Base-by-base conservation (phyloP, 2,329 filamentous ascomycete genomes). In the Xylaria sp. region DNA sequence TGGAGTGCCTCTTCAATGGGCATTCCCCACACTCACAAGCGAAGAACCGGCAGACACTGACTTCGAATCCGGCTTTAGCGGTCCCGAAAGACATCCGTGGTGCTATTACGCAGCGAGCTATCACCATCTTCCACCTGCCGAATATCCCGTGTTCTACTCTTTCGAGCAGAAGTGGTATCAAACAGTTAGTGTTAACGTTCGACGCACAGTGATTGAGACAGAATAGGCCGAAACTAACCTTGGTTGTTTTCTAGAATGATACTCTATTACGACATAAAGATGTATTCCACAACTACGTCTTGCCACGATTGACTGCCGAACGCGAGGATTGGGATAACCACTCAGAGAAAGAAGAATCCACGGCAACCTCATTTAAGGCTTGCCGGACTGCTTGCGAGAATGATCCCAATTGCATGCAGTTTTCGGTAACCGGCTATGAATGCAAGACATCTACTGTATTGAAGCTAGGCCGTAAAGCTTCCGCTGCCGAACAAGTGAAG, bases 41-140 rank as follows among this genome's bases (percentile, higher is more conserved):
- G 76, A 77, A 54, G 81, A 80, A 60, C 79, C 80, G 4, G 77
- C 77, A 13, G 73, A 82, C 29, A 80, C 81, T 5, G 79, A 83
- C 53, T 77, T 83, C 54, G 79, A 83, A 65, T 77, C 81, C 47
- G 77, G 80, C 33, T 80, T 80, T 13, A 75, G 74, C 1, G 77
- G 76, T 9, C 74, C 79, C 39, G 79, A 80, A 56, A 79, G 78
- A 31, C 74, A 76, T 20, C 81, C 81, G 0, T 86, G 84, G 83
- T 86, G 84, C 70, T 85, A 81, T 70, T 80, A 82, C 33, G 81
- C 81, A 5, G 79, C 82, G 2, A 78, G 82, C 1, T 85, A 84
- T 71, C 84, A 86, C 63, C 83, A 85, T 69, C 76, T 86, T 5
- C 75, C 78, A 0, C 73, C 81, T 0, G 69, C 73, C 1, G 80